Evolutionary conservation across 1,284 basidiomycete genomes (phyloP), one percentile per base, ranked within the genome.

Genomic region (Caloboletus firmus): DNA sequence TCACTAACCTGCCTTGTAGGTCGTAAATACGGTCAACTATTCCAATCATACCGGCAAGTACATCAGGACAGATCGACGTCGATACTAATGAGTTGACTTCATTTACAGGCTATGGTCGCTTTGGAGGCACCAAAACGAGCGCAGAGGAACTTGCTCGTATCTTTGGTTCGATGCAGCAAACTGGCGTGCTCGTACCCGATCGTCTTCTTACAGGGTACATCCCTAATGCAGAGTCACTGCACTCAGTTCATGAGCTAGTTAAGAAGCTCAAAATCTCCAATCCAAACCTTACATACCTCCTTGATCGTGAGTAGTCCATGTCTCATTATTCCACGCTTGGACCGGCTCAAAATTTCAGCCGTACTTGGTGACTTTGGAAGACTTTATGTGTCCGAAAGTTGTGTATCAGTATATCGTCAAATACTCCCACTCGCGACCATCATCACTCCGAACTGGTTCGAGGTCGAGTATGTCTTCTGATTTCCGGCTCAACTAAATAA

Each of bases 401-500:
- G 95, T 6, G 81, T 99, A 51, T 93, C 95, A 0, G 82, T 95
- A 45, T 99, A 99, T 75, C 84, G 86, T 49, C 71, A 76, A 44
- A 83, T 99, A 73, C 78, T 99, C 3, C 78, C 82, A 17, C 74
- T 89, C 22, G 87, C 95, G 1, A 93, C 91, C 0, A 88, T 98
- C 53, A 96, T 98, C 60, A 95, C 96, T 0, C 96, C 96, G 0
- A 99, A 99, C 69, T 97, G 95, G 82, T 99, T 96, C 61, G 97
- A 99, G 76, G 91, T 91, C 52, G 95, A 98, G 93, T 95, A 68
- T 70, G 89, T 78, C 43, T 39, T n/a, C 8, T 41, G 0, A 20
- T 47, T 52, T 32, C n/a, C 35, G 22, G 24, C 17, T 36, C 39
- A 7, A 40, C 10, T 52, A 51, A 31, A 28, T 28, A 17, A 51